Percentiles rank a stretch among this genome's conserved stretches.
Evolutionary conservation across 495 filamentous ascomycete species (phyloP).

Genomic region (Podospora conica): DNA sequence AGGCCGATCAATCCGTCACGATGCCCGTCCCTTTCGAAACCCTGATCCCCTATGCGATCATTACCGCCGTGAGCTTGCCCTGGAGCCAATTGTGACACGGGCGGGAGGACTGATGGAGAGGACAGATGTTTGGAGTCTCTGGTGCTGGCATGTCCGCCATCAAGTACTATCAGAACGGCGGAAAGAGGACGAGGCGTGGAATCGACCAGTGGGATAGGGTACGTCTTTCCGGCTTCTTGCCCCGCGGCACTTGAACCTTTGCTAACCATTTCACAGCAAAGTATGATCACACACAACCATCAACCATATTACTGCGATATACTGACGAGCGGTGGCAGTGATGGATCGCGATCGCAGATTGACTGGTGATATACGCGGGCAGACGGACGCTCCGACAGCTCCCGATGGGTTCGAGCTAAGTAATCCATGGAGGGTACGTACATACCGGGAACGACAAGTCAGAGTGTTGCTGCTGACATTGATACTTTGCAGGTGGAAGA

Average conservation of each 20-base stretch:
- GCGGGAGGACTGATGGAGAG: neutral
- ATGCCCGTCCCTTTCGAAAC: conserved; percentile 98
- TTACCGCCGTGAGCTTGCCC: conserved; percentile 61
- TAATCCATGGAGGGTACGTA: conserved; percentile 79
- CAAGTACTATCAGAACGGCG: conserved; percentile 75
- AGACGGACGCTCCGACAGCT: conserved; percentile 71
- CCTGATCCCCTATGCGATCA: conserved; percentile 88
- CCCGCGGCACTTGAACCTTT: neutral
- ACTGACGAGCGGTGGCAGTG: conserved; percentile 57
- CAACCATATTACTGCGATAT: neutral
- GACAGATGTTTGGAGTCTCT: conserved; percentile 83
- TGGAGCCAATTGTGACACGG: neutral
- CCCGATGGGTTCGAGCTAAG: conserved; percentile 87
- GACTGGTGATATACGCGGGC: conserved; percentile 78
- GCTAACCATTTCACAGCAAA: conserved; percentile 58
- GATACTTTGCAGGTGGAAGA: conserved; percentile 43
- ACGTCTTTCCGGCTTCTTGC: conserved; percentile 40
- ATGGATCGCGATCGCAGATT: conserved; percentile 91
- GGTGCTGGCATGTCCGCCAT: conserved; percentile 69
- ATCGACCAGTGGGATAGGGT: conserved; percentile 92
- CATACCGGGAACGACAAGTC: too few species aligned
- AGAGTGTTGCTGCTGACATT: neutral
- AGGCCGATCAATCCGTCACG: conserved; percentile 31
- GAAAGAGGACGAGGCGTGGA: conserved; percentile 77
- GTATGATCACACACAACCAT: conserved; percentile 43